phyloP scores from a whole-genome alignment of 164 flowering plant species.

The Dillenia suffruticosa region DNA sequence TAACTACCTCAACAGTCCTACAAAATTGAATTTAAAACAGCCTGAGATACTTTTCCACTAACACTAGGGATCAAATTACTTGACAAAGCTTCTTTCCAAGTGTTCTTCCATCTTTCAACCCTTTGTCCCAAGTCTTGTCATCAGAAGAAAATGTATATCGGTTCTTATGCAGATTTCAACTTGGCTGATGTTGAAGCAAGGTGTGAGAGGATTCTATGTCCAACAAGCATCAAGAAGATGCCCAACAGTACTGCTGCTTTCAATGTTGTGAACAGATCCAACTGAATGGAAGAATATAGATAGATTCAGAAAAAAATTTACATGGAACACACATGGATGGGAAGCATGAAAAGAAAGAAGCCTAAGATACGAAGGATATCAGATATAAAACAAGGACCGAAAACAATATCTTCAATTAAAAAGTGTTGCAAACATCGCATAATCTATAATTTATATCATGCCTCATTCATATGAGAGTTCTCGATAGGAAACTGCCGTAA shows the following conservation, averaged over 20 bases:
- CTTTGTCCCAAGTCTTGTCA: too few relatives aligned
- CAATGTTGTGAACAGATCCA: conserved; percentile 90
- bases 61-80: too few relatives aligned
- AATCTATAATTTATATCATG: too few relatives aligned
- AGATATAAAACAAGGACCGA: not conserved
- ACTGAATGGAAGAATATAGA: conserved; percentile 33
- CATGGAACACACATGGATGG: not conserved
- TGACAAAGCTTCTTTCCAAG: too few relatives aligned
- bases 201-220: conserved; percentile 82
- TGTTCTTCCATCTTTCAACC: too few relatives aligned
- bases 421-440: too few relatives aligned
- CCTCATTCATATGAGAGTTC: too few relatives aligned
- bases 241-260: conserved; percentile 74
- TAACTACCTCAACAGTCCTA: too few relatives aligned
- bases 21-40: too few relatives aligned
- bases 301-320: not conserved
- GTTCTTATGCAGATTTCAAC: conserved; percentile 69
- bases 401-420: too few relatives aligned
- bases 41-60: too few relatives aligned
- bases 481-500: too few relatives aligned
- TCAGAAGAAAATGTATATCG: not conserved
- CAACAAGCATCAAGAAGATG: conserved; percentile 66
- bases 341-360: not conserved
- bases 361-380: not conserved
- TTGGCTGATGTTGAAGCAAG: conserved; percentile 75